Evolutionary conservation across 768 basidiomycete species (phyloP).

Genomic region (Leucocoprinus birnbaumii): DNA sequence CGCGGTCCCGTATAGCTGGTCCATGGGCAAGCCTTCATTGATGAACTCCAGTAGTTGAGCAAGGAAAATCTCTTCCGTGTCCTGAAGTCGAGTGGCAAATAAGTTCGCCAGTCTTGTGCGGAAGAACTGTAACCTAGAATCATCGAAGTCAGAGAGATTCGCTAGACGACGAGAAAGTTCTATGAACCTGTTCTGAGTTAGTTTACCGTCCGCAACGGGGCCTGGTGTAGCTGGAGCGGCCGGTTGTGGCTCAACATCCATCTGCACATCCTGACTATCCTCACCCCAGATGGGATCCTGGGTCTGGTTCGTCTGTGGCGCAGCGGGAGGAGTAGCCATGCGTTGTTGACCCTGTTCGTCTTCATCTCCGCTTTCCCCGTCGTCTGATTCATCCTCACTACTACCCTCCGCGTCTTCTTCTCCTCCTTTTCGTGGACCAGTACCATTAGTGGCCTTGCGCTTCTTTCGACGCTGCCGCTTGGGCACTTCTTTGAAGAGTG

Average conservation of each 20-base stretch:
- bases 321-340: conserved; percentile 45
- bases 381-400: conserved; percentile 50
- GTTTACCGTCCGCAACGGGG: conserved; percentile 34
- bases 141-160: conserved; percentile 8
- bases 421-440: conserved; percentile 44
- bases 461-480: conserved; percentile 81
- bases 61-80: conserved; percentile 76
- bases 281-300: conserved; percentile 67
- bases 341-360: conserved; percentile 39
- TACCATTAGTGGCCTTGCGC: conserved; percentile 78
- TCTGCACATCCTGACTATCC: conserved; percentile 62
- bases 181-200: conserved; percentile 59
- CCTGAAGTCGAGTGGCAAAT: conserved; percentile 64
- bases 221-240: conserved; percentile 26
- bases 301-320: conserved; percentile 27
- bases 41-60: conserved; percentile 66
- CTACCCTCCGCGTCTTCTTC: conserved; percentile 41
- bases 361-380: conserved; percentile 39
- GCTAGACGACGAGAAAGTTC: background rate
- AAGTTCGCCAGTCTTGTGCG: conserved; percentile 70
- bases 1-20: conserved; percentile 70
- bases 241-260: conserved; percentile 46
- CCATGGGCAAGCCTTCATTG: conserved; percentile 72
- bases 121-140: conserved; percentile 72
- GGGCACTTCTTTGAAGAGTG: conserved; percentile 95